These are phyloP conservation scores for Aspergillus kassunensis DNA, from an alignment of 495 filamentous ascomycete species.

Conservation along the genomic window DNA sequence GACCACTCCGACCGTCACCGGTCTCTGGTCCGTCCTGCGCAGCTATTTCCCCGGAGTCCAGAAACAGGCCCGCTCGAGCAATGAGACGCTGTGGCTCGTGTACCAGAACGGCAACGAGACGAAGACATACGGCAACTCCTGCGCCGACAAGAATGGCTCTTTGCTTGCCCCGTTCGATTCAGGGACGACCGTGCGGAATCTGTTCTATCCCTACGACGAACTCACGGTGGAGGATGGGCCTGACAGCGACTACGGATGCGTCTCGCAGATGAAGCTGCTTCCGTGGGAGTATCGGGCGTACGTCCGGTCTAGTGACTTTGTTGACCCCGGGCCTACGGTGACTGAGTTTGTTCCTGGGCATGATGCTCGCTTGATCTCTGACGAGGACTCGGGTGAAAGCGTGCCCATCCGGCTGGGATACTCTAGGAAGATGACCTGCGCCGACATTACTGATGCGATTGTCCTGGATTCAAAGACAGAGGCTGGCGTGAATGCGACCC, in stretches of 20 bases:
- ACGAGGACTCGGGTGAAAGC: constrained; percentile 18
- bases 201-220: constrained; percentile 61
- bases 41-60: constrained; percentile 48
- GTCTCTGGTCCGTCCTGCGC: constrained; percentile 62
- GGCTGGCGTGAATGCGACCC: constrained; percentile 32
- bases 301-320: constrained; percentile 42
- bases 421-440: constrained; percentile 30
- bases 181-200: constrained; percentile 56
- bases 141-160: constrained; percentile 38
- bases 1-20: constrained; percentile 53
- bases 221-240: constrained; percentile 37
- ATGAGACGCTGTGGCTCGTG: constrained; percentile 54
- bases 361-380: constrained; percentile 49
- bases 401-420: constrained; percentile 18
- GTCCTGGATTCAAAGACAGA: constrained; percentile 51
- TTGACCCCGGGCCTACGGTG: constrained; percentile 50
- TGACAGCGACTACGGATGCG: constrained; percentile 39
- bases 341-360: constrained; percentile 58
- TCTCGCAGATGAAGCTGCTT: constrained; percentile 42
- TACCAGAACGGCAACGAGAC: constrained; percentile 57
- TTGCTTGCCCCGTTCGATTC: constrained; percentile 55
- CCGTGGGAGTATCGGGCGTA: constrained; percentile 59
- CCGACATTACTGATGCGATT: constrained; percentile 50
- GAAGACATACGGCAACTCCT: constrained; percentile 56
- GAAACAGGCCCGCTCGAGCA: constrained; percentile 46